Percentiles rank a stretch among this genome's conserved stretches.
phyloP scores from a whole-genome alignment of 2,329 filamentous ascomycete genomes.

The Chrysosphaeria jannelii region DNA sequence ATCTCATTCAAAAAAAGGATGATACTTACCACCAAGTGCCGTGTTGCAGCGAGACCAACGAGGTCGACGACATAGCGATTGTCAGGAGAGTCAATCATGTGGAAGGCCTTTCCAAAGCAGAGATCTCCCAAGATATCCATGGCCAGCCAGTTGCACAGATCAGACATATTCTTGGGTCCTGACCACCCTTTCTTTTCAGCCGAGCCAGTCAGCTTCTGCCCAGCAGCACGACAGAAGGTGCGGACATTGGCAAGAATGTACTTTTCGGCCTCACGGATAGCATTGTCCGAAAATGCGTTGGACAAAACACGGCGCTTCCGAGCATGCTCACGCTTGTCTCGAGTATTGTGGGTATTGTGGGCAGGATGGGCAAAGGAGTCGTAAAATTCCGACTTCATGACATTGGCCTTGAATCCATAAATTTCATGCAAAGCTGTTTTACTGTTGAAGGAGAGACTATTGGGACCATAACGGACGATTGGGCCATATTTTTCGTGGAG shows the following conservation, averaged over 20 bases:
- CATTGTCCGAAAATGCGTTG: conserved; percentile 38
- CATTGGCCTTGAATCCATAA: conserved; percentile 30
- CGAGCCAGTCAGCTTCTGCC: conserved; percentile 14
- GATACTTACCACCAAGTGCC: conserved; percentile 41
- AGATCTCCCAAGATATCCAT: conserved; percentile 32
- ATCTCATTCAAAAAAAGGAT: too few relatives aligned
- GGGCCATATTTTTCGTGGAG: conserved; percentile 41
- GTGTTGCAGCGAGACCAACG: conserved; percentile 34
- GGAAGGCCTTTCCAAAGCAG: conserved; percentile 29
- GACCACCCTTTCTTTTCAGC: conserved; percentile 14
- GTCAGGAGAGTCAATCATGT: conserved; percentile 25
- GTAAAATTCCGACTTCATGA: conserved; percentile 42
- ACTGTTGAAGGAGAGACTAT: conserved; percentile 50
- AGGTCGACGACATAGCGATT: conserved; percentile 37
- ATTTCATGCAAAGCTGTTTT: conserved; percentile 34
- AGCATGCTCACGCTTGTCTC: conserved; percentile 36
- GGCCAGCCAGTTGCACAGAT: conserved; percentile 29
- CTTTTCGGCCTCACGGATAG: conserved; percentile 35
- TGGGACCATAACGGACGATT: conserved; percentile 52
- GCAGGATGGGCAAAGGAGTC: conserved; percentile 40
- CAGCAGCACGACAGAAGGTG: conserved; percentile 36
- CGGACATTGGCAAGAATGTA: conserved; percentile 34
- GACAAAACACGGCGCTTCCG: conserved; percentile 40
- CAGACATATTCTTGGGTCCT: conserved; percentile 25
- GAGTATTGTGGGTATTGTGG: conserved; percentile 42